Percentiles rank a stretch among this genome's conserved stretches.
Evolutionary conservation across 164 flowering plant species (phyloP).

Genomic region (Echeveria elegans): DNA sequence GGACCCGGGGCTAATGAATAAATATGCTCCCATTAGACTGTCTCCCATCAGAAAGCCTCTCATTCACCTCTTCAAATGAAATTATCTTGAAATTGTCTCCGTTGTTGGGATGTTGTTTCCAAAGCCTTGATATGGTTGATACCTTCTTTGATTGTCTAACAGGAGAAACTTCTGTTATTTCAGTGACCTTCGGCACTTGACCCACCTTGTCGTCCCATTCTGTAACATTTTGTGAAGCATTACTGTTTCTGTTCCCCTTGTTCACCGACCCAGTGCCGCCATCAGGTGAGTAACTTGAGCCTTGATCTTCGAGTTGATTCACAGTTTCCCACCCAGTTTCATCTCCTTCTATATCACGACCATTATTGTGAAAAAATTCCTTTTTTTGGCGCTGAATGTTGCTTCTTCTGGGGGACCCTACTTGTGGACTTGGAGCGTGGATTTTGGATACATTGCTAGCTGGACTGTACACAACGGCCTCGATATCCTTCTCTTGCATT

Average conservation of each 20-base stretch:
- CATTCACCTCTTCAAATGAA: slow-evolving; percentile 48
- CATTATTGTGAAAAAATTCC: slow-evolving; percentile 23
- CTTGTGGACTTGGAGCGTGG: slow-evolving; percentile 54
- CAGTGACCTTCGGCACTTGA: background rate
- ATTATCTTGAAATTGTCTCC: slow-evolving; percentile 58
- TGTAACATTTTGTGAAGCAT: slow-evolving; percentile 44
- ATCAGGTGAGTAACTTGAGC: slow-evolving; percentile 69
- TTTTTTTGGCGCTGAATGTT: slow-evolving; percentile 23
- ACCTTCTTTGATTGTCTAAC: too few relatives aligned
- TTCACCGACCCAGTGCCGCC: slow-evolving; percentile 63
- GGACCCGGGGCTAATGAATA: slow-evolving; percentile 50
- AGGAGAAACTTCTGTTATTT: background rate
- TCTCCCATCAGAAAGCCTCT: slow-evolving; percentile 59
- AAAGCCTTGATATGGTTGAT: too few relatives aligned
- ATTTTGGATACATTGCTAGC: slow-evolving; percentile 53
- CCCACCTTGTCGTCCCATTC: slow-evolving; percentile 16
- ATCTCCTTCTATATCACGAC: slow-evolving; percentile 55
- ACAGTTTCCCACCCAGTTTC: slow-evolving; percentile 97
- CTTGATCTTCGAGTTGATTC: slow-evolving; percentile 75
- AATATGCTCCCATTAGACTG: slow-evolving; percentile 37
- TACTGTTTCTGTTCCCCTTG: slow-evolving; percentile 39
- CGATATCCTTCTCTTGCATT: slow-evolving; percentile 46
- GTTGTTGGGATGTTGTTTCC: slow-evolving; percentile 34
- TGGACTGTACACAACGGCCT: slow-evolving; percentile 53
- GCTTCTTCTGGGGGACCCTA: slow-evolving; percentile 21